A percentile compares a stretch with the other conserved stretches of the same genome.
These are phyloP conservation scores for Apiotrichum akiyoshidainum DNA, from an alignment of 1,284 basidiomycete genomes.

Conservation along the genomic window DNA sequence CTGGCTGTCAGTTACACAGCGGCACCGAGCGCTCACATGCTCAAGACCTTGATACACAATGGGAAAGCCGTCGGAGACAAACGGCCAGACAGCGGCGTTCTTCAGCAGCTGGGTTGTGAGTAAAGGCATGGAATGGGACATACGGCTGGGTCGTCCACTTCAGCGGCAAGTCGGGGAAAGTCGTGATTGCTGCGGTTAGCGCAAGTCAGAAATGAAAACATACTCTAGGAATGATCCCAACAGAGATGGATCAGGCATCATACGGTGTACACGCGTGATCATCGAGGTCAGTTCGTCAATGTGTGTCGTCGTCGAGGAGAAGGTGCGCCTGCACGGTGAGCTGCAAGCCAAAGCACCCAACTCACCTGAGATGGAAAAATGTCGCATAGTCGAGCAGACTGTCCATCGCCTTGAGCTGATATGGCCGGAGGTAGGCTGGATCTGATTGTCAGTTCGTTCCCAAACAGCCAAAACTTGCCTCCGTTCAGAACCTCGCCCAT, in stretches of 20 bases:
- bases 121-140: constrained; percentile 7
- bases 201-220: constrained; percentile 10
- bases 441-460: constrained; percentile 28
- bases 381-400: constrained; percentile 59
- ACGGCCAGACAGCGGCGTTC: constrained; percentile 53
- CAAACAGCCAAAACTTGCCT: constrained; percentile 24
- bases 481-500: constrained; percentile 54
- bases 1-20: constrained; percentile 30
- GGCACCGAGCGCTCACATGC: constrained; percentile 30
- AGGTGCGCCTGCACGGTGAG: constrained; percentile 37
- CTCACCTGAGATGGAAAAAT: constrained; percentile 52
- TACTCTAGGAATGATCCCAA: constrained; percentile 53
- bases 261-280: constrained; percentile 37
- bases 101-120: constrained; percentile 40
- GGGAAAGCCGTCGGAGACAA: constrained; percentile 57
- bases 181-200: constrained; percentile 49
- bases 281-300: constrained; percentile 42
- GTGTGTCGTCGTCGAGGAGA: constrained; percentile 22
- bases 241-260: constrained; percentile 45
- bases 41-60: constrained; percentile 61
- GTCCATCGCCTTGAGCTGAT: constrained; percentile 53
- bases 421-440: constrained; percentile 42
- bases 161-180: constrained; percentile 48
- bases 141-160: constrained; percentile 37
- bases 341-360: not conserved